Evolutionary conservation across 257 asterid species (phyloP), one percentile per base, ranked within the genome.

Genomic region (Paulownia fortunei): DNA sequence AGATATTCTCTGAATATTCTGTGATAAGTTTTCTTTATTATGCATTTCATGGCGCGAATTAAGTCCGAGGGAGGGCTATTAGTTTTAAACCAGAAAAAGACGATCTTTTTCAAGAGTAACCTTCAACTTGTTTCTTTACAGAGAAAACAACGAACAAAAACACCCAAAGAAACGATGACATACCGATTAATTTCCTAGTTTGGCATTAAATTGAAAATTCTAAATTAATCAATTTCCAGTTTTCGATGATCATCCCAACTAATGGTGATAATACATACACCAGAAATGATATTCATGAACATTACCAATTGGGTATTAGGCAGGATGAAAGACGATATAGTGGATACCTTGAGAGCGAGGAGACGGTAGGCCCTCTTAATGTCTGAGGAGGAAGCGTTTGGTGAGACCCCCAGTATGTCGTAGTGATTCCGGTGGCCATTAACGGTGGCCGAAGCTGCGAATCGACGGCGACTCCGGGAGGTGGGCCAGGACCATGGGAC

Each of bases 321-420:
- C 24, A 9, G 27, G 37, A 63, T 26, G 36, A 36, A 16, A 69
- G 51, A 68, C 15, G 73, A 51, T 16, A 26, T 27, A 46, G 37
- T 41, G 58, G 60, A 13, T 70, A 84, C 98, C 97, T 90, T 94
- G 84, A 87, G 97, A 67, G 97, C 97, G 70, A 94, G 98, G 73
- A 88, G 90, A 58, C 96, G 97, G 69, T 88, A 90, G 55, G 96
- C 97, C 72, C 51, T 90, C 84, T 89, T 89, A 73, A 92, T 90
- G 56, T 89, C 90, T 15, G 91, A 78, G 54, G 78, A 27, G 42
- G 97, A 87, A 70, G 98, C 96, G 79, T 81, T 64, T 15, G 86
- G 76, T 18, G 94, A 60, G 60, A 94, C 86, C 36, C 97, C 98
- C 47, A 94, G 86, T 9, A 91, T 87, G 9, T 83, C 56, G 77